These are phyloP conservation scores for Fusarium paranaense DNA, from an alignment of 2,329 filamentous ascomycete species.

Conservation along the genomic window DNA sequence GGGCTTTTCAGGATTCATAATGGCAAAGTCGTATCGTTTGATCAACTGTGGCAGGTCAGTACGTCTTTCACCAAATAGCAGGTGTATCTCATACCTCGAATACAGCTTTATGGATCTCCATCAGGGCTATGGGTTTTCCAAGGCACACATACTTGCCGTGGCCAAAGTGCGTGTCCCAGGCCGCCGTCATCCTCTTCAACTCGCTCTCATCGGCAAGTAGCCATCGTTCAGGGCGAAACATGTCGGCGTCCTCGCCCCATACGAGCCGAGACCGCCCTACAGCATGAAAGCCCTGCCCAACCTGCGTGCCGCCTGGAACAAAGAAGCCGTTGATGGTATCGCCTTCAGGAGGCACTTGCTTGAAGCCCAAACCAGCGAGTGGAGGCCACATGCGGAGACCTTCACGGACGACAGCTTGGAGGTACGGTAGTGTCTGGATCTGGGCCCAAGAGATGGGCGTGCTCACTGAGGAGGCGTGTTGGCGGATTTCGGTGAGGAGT, in stretches of 20 bases:
- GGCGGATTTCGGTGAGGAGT: conserved; percentile 60
- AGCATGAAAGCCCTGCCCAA: conserved; percentile 68
- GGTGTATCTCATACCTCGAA: conserved; percentile 54
- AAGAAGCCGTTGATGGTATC: conserved; percentile 62
- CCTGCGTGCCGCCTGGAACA: conserved; percentile 63
- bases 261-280: conserved; percentile 60
- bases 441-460: conserved; percentile 58
- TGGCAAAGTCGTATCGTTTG: conserved; percentile 49
- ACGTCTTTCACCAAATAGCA: neutral
- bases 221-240: conserved; percentile 67
- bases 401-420: conserved; percentile 69
- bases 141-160: conserved; percentile 59
- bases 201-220: conserved; percentile 51
- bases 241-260: conserved; percentile 64
- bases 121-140: conserved; percentile 59
- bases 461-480: conserved; percentile 49
- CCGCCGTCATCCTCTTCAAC: conserved; percentile 50
- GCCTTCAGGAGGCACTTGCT: conserved; percentile 63
- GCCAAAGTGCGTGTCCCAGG: conserved; percentile 58
- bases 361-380: conserved; percentile 65
- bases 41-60: conserved; percentile 41
- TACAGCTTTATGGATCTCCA: conserved; percentile 61
- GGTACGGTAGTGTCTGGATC: conserved; percentile 62
- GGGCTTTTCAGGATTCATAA: conserved; percentile 48
- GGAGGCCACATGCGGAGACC: conserved; percentile 67